Evolutionary conservation across 192 early-diverging fungal species (phyloP).

Genomic region (Coemansia sp.): DNA sequence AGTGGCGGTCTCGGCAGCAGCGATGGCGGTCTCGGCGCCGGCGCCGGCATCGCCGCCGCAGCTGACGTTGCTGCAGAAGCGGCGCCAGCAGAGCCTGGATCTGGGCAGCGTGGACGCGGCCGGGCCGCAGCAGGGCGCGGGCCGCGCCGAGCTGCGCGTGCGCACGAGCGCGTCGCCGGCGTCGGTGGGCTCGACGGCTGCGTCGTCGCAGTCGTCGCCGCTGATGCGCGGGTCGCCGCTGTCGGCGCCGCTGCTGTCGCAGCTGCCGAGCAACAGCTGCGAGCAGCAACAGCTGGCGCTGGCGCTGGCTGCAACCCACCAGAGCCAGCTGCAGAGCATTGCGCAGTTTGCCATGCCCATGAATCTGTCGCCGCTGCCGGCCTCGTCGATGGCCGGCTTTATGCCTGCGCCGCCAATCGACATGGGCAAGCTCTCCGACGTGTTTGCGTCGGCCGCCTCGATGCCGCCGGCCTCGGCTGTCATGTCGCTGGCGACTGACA

Average conservation of each 20-base stretch:
- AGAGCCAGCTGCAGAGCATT: neutral
- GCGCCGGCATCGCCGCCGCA: constrained; percentile 15
- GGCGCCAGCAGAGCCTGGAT: constrained; percentile 45
- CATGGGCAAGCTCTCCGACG: constrained; percentile 29
- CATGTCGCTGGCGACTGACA: constrained; percentile 9
- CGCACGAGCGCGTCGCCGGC: constrained; percentile 20
- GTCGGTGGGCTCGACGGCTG: neutral
- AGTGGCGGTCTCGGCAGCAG: neutral
- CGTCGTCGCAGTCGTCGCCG: constrained; percentile 20
- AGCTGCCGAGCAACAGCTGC: constrained; percentile 22
- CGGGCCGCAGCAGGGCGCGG: neutral
- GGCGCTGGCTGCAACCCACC: constrained; percentile 13
- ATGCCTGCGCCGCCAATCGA: constrained; percentile 17
- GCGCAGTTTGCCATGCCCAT: constrained; percentile 15
- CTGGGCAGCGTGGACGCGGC: constrained; percentile 14
- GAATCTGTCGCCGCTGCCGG: constrained; percentile 20
- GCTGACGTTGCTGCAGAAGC: constrained; percentile 19
- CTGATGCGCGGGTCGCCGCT: constrained; percentile 36
- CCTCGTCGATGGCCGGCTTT: constrained; percentile 29
- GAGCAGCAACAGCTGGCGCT: neutral
- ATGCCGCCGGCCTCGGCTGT: constrained; percentile 2
- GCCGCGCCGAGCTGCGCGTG: constrained; percentile 40
- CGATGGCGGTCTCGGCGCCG: neutral
- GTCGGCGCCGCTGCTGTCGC: constrained; percentile 31
- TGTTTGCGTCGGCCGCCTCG: constrained; percentile 12